Evolutionary conservation across 306 rosid species (phyloP), one percentile per base, ranked within the genome.

Genomic region (Trifolium subterraneum): DNA sequence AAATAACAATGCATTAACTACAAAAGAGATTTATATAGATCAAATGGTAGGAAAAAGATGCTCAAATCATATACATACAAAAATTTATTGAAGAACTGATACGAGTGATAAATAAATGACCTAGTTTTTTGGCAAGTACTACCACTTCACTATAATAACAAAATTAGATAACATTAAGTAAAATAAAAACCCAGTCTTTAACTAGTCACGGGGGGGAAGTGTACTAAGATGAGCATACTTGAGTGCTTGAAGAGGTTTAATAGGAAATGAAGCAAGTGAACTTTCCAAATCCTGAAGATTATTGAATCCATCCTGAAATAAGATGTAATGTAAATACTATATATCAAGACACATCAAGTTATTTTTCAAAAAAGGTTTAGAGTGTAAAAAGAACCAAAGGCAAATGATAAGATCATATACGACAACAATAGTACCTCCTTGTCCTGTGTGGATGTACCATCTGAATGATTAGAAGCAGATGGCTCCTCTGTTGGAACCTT

Each of bases 251-350:
- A 93, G 95, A 77, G 97, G 97, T 84, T 85, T 90, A 19, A 70
- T 85, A 36, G 99, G 97, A 82, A 95, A 90, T 72, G 99, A 88
- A 71, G 97, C 85, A 81, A 95, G 83, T 23, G 99, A 94, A 74
- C 82, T 78, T 83, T 87, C 95, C 88, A 95, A 83, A 90, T 90
- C 93, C 82, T 71, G 86, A 82, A 87, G 81, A 83, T 88, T 88
- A 47, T 74, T 80, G 79, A 90, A 83, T 56, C 86, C 92, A 58
- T 90, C 96, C 99, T 95, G 92, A 74, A 79, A 84, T 70, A 80
- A 74, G 71, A 64, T 39, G 59, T 5, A 78, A 44, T 38, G 72
- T 44, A 77, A 64, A 80, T 38, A 36, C 52, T 60, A 75, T 68
- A 68, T 62, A 83, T 59, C 22, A 35, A 64, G 5, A 27, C 61